Percentiles rank a stretch among this genome's conserved stretches.
phyloP scores from a whole-genome alignment of 2,329 filamentous ascomycete genomes.

The Pseudofabraea citricarpa region DNA sequence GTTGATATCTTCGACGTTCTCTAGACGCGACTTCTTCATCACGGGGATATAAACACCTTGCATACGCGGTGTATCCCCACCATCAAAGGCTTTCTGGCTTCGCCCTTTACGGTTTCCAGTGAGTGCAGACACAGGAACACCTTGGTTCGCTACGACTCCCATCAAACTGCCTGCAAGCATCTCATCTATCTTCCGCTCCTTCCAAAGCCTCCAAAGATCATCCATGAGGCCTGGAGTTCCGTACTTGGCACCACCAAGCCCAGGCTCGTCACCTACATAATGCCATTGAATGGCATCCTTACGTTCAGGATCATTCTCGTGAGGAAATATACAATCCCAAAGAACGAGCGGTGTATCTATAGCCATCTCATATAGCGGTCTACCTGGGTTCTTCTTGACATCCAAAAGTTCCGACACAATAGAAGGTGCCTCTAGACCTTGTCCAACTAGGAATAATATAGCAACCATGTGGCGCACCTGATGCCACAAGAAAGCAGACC shows the following conservation, averaged over 20 bases:
- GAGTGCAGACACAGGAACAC: slow-evolving; percentile 8
- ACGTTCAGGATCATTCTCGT: slow-evolving; percentile 33
- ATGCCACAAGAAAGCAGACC: slow-evolving; percentile 95
- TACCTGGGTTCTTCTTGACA: slow-evolving; percentile 62
- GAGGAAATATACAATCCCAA: slow-evolving; percentile 91
- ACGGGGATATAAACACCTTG: slow-evolving; percentile 52
- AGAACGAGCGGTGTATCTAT: slow-evolving; percentile 85
- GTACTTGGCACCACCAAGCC: slow-evolving; percentile 53
- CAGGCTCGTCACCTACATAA: slow-evolving; percentile 65
- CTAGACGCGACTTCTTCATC: slow-evolving; percentile 43
- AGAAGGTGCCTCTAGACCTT: slow-evolving; percentile 73
- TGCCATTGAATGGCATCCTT: slow-evolving; percentile 71
- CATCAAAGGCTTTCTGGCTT: slow-evolving; percentile 44
- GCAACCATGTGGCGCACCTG: slow-evolving; percentile 95
- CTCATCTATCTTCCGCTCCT: slow-evolving; percentile 84
- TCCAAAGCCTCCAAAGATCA: slow-evolving; percentile 78
- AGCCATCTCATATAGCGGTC: slow-evolving; percentile 86
- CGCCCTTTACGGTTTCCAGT: slow-evolving; percentile 15
- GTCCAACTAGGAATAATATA: slow-evolving; percentile 86
- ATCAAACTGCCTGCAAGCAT: slow-evolving; percentile 72
- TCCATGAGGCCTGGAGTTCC: slow-evolving; percentile 65
- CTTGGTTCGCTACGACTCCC: slow-evolving; percentile 48
- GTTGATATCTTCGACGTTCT: slow-evolving; percentile 50
- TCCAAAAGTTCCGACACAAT: slow-evolving; percentile 75
- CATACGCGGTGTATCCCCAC: slow-evolving; percentile 45